A percentile compares a stretch with the other conserved stretches of the same genome.
These are phyloP conservation scores for Amniculicola lignicola DNA, from an alignment of 495 filamentous ascomycete genomes.

Conservation along the genomic window DNA sequence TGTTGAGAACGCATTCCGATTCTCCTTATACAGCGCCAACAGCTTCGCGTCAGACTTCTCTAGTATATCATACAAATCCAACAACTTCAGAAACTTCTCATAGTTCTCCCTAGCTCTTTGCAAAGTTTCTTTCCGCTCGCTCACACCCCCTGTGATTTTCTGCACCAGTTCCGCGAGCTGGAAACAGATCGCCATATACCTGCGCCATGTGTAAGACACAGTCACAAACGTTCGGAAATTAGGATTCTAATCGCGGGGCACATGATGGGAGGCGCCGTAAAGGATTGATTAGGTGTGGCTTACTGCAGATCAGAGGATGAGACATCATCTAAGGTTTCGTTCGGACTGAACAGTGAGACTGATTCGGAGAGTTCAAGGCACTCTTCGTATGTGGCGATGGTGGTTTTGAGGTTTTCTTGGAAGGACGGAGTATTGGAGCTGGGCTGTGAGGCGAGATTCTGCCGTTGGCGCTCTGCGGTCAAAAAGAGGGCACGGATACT, in stretches of 20 bases:
- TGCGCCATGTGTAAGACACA: conserved; percentile 40
- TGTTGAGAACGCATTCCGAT: conserved; percentile 64
- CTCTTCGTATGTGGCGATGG: conserved; percentile 68
- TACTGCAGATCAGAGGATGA: conserved; percentile 79
- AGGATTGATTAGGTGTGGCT: too few relatives aligned
- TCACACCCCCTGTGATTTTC: conserved; percentile 50
- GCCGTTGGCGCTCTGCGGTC: conserved; percentile 56
- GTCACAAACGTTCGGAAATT: conserved; percentile 8
- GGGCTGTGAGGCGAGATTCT: conserved; percentile 46
- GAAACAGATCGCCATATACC: conserved; percentile 67
- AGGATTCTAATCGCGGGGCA: too few relatives aligned
- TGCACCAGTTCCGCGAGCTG: conserved; percentile 65
- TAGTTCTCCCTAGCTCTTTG: conserved; percentile 61
- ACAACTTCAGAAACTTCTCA: conserved; percentile 69
- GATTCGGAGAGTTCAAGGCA: conserved; percentile 65
- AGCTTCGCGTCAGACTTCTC: conserved; percentile 63
- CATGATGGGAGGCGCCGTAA: too few relatives aligned
- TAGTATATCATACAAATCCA: conserved; percentile 78
- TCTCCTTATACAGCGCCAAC: conserved; percentile 65
- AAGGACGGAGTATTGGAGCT: conserved; percentile 58
- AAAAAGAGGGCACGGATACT: conserved; percentile 58
- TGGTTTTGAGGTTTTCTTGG: conserved; percentile 61
- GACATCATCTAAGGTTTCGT: conserved; percentile 87
- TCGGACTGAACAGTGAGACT: conserved; percentile 80
- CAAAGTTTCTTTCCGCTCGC: conserved; percentile 58